phyloP scores from a whole-genome alignment of 2,329 filamentous ascomycete species.

The Calonectria montana region DNA sequence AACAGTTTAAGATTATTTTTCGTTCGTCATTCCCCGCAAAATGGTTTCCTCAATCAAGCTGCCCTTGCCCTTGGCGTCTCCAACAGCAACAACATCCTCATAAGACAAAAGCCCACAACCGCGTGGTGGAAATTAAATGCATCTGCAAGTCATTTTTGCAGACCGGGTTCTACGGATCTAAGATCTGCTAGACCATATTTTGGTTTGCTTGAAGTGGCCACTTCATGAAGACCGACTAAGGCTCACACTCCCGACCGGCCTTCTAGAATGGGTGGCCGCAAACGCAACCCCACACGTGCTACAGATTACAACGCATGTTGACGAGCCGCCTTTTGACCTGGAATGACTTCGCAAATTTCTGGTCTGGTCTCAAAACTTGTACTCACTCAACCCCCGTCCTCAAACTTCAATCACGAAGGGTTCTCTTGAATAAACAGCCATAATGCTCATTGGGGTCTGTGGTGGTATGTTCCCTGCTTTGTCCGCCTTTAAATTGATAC shows the following conservation, averaged over 20 bases:
- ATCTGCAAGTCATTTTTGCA: background rate
- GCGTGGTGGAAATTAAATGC: background rate
- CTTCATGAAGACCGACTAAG: background rate
- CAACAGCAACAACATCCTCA: slow-evolving; percentile 10
- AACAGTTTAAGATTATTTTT: slow-evolving; percentile 4
- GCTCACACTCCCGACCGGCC: slow-evolving; percentile 1
- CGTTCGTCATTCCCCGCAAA: slow-evolving; percentile 8
- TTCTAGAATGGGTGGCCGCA: slow-evolving; percentile 12
- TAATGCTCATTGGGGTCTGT: slow-evolving; percentile 82
- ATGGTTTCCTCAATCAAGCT: background rate
- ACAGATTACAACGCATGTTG: slow-evolving; percentile 12
- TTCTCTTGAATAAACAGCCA: slow-evolving; percentile 17
- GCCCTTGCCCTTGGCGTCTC: background rate
- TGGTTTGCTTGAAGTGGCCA: slow-evolving; percentile 3
- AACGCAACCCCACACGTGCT: slow-evolving; percentile 21
- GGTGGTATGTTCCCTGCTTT: slow-evolving; percentile 64
- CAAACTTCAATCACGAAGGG: slow-evolving; percentile 1
- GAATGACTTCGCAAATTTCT: slow-evolving; percentile 13
- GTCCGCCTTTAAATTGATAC: background rate
- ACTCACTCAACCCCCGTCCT: background rate
- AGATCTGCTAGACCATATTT: background rate
- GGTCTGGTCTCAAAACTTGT: background rate
- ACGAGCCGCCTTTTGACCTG: slow-evolving; percentile 3
- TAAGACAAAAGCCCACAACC: background rate
- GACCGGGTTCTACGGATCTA: background rate